A percentile compares a stretch with the other conserved stretches of the same genome.
Conservation (phyloP, 345 rosid species). For the Ceriops tagal region DNA sequence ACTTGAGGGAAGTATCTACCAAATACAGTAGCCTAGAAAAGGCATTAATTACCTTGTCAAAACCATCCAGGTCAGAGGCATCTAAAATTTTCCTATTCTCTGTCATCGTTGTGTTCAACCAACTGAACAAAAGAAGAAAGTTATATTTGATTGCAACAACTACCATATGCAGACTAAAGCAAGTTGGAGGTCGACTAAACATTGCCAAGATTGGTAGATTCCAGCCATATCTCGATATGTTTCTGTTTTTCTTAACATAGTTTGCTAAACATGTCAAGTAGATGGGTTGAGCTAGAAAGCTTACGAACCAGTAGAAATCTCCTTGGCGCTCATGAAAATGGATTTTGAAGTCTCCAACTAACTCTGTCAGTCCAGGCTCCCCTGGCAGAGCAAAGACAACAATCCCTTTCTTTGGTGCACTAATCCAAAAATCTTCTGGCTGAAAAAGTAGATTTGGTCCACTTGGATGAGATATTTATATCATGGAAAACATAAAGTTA, state of each 20-base stretch:
- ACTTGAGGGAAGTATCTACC: not conserved
- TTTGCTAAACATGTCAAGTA: not conserved
- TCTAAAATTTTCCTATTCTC: slow-evolving; percentile 66
- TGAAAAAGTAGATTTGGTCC: slow-evolving; percentile 24
- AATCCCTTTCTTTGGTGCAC: slow-evolving; percentile 76
- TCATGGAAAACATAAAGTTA: slow-evolving; percentile 6
- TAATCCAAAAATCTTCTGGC: slow-evolving; percentile 95
- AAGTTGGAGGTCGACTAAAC: no score
- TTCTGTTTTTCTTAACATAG: not conserved
- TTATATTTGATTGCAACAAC: no score
- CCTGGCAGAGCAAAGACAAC: slow-evolving; percentile 89
- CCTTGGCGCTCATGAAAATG: slow-evolving; percentile 85
- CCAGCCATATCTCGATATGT: not conserved
- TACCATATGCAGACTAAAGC: no score
- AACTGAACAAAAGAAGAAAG: slow-evolving; percentile 37
- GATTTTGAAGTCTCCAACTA: slow-evolving; percentile 81
- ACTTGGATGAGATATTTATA: slow-evolving; percentile 15
- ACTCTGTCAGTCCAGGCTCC: slow-evolving; percentile 79
- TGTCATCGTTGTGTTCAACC: slow-evolving; percentile 82
- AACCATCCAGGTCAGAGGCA: slow-evolving; percentile 73
- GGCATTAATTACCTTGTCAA: slow-evolving; percentile 53
- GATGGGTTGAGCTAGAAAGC: not conserved
- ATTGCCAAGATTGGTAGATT: no score
- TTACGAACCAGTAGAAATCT: slow-evolving; percentile 80
- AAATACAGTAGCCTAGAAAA: not conserved